Base-by-base conservation (phyloP, 2,329 filamentous ascomycete species). In the Pseudogymnoascus sp. region DNA sequence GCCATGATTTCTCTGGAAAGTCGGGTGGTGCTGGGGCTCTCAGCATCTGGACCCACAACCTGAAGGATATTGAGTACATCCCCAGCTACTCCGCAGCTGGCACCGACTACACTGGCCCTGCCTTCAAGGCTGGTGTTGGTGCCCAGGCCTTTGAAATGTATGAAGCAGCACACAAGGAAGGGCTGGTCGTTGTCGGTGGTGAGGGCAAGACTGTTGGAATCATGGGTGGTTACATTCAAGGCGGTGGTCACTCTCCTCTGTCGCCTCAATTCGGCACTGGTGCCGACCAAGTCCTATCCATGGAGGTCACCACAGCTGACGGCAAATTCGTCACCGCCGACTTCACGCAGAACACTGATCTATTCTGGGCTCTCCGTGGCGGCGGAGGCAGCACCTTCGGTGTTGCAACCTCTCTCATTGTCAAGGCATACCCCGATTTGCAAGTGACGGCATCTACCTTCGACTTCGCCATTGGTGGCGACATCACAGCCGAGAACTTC, bases 351-450 rank as follows among this genome's bases (percentile, higher is more conserved):
- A 77, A 86, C 61, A 62, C 73, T 0, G 84, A 87, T 58, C 72
- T 88, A 0, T 87, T 85, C 69, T 88, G 84, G 84, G 85, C 84
- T 0, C 74, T 86, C 62, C 74, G 81, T 61, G 83, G 84, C 4
- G 78, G 82, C 4, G 83, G 83, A 6, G 82, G 81, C 3, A 79
- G 79, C 15, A 86, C 82, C 0, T 88, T 84, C 67, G 84, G 81
- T 0, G 75, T 86, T 1, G 76, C 85, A 21, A 78, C 78, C 1
- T 83, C 81, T 0, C 72, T 86, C 39, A 85, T 82, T 0, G 69
- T 82, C 9, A 79, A 79, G 63, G 79, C 80, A 0, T 75, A 83
- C 66, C 75, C 78, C 0, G 78, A 76, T 2, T 68, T 70, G 0
- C 71, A 71, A 0, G 72, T 74, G 1, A 64, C 70, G 3, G 70